Evolutionary conservation across 2,329 filamentous ascomycete species (phyloP).

Genomic region (Rachicladosporium sp.): DNA sequence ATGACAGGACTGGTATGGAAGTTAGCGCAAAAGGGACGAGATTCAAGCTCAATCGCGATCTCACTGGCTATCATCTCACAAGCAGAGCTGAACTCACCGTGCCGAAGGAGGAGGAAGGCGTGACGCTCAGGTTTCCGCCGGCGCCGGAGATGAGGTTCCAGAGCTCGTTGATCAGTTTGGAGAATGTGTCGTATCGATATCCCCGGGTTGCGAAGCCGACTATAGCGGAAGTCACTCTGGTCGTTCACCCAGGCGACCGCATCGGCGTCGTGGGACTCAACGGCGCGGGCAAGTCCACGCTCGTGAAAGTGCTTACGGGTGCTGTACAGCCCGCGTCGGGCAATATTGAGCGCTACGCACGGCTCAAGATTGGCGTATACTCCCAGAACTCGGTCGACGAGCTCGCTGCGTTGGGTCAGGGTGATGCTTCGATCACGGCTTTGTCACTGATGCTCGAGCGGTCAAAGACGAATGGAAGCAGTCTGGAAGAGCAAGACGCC

Average conservation of each 20-base stretch:
- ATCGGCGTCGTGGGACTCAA: slow-evolving; percentile 69
- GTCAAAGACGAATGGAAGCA: slow-evolving; percentile 1
- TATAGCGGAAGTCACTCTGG: slow-evolving; percentile 53
- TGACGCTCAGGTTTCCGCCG: slow-evolving; percentile 38
- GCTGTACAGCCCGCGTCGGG: slow-evolving; percentile 48
- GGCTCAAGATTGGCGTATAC: slow-evolving; percentile 62
- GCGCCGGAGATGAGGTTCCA: slow-evolving; percentile 50
- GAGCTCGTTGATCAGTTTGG: slow-evolving; percentile 58
- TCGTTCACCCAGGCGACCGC: slow-evolving; percentile 60
- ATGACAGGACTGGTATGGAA: slow-evolving; percentile 67
- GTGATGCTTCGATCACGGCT: slow-evolving; percentile 44
- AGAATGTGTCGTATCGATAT: slow-evolving; percentile 58
- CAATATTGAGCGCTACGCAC: slow-evolving; percentile 52
- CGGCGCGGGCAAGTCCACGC: slow-evolving; percentile 69
- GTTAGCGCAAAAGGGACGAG: slow-evolving; percentile 58
- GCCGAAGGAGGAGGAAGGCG: slow-evolving; percentile 39
- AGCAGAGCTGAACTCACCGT: slow-evolving; percentile 59
- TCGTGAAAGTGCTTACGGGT: slow-evolving; percentile 59
- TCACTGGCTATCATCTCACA: slow-evolving; percentile 48
- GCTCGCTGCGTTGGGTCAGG: slow-evolving; percentile 33
- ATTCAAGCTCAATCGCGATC: slow-evolving; percentile 71
- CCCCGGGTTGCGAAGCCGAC: slow-evolving; percentile 30
- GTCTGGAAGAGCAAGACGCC: slow-evolving; percentile 49
- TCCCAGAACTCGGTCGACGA: slow-evolving; percentile 67
- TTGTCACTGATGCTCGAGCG: slow-evolving; percentile 40